phyloP scores from a whole-genome alignment of 768 basidiomycete genomes.

The Lactarius quietus region DNA sequence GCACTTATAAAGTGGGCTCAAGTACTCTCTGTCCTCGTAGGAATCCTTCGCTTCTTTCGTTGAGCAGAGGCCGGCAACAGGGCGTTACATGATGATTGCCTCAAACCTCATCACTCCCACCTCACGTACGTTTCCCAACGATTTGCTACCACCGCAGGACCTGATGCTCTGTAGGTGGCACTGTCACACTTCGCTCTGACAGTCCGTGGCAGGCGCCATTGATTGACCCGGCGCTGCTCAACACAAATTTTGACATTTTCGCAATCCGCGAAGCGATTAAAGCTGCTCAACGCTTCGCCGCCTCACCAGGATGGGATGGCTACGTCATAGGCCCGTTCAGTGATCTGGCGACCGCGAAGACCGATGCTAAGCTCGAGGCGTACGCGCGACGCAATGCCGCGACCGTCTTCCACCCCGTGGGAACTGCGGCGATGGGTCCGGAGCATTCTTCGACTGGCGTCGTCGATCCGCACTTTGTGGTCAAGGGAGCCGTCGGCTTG shows the following conservation, averaged over 20 bases:
- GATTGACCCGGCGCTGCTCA: constrained; percentile 26
- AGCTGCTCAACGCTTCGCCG: background rate
- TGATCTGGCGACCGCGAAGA: constrained; percentile 15
- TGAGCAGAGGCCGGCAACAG: background rate
- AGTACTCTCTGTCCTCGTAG: background rate
- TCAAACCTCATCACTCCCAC: constrained; percentile 6
- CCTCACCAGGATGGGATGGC: constrained; percentile 21
- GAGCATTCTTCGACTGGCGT: constrained; percentile 16
- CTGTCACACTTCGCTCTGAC: constrained; percentile 26
- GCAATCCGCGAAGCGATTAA: constrained; percentile 6
- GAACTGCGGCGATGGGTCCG: constrained; percentile 26
- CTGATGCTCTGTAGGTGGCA: constrained; percentile 25
- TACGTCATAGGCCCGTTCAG: constrained; percentile 16
- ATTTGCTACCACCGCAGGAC: background rate
- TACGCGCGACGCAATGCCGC: constrained; percentile 14
- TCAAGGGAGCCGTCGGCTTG: constrained; percentile 38
- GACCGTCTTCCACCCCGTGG: constrained; percentile 19
- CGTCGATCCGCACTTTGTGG: constrained; percentile 32
- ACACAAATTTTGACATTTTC: background rate
- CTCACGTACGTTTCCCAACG: constrained; percentile 8
- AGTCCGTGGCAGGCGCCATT: constrained; percentile 28
- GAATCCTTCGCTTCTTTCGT: constrained; percentile 2
- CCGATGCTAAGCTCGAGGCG: constrained; percentile 21
- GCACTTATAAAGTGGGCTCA: background rate
- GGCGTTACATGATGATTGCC: constrained; percentile 5